Percentiles rank a stretch among this genome's conserved stretches.
These are phyloP conservation scores for Fusarium poae DNA, from an alignment of 2,329 filamentous ascomycete genomes.

Conservation along the genomic window DNA sequence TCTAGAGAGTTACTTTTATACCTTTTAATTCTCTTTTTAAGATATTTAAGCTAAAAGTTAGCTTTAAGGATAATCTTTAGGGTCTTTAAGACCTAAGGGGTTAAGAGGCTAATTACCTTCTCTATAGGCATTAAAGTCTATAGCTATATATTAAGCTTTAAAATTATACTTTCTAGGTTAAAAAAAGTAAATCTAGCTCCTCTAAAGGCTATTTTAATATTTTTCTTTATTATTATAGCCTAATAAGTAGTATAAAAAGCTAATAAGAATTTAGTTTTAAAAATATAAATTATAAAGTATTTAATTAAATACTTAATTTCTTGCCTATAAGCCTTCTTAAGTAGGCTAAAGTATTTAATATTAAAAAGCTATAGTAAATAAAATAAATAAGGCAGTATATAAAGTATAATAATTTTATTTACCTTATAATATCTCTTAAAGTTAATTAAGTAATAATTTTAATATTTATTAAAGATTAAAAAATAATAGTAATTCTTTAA, in stretches of 20 bases:
- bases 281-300: no score
- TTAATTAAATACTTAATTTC: no score
- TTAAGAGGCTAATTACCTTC: not conserved
- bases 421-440: not conserved
- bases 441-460: not conserved
- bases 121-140: not conserved
- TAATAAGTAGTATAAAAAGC: not conserved
- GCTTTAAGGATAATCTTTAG: not conserved
- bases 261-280: not conserved
- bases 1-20: not conserved
- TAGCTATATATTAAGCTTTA: conserved; percentile 3
- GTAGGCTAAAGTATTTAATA: not conserved
- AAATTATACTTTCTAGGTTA: not conserved
- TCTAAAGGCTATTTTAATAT: not conserved
- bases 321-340: no score
- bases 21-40: not conserved
- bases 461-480: not conserved
- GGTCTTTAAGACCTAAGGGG: not conserved
- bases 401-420: not conserved
- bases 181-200: not conserved
- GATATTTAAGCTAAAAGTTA: not conserved
- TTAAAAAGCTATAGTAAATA: not conserved
- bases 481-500: not conserved
- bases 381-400: not conserved
- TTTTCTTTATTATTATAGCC: not conserved